A percentile compares a stretch with the other conserved stretches of the same genome.
Evolutionary conservation across 352 stramenopile species (phyloP).

Genomic region (Pythium dissotocum): DNA sequence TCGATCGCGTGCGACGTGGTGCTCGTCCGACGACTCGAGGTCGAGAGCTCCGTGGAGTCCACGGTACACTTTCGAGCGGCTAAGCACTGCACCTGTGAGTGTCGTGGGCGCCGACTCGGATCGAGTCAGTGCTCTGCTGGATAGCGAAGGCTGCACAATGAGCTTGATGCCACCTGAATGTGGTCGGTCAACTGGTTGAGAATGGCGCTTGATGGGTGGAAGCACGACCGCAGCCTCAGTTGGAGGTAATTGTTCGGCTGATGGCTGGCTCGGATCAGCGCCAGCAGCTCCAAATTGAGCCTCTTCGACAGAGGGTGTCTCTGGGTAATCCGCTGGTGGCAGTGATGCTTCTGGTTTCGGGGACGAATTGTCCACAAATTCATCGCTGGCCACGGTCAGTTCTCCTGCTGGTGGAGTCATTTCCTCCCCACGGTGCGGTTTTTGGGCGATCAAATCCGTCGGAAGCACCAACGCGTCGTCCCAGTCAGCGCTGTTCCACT

Average conservation of each 20-base stretch:
- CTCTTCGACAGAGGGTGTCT: not conserved
- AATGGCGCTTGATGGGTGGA: not conserved
- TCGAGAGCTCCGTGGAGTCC: slow-evolving; percentile 45
- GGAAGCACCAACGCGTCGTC: slow-evolving; percentile 4
- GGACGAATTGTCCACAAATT: too few relatives aligned
- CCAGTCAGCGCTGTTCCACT: slow-evolving; percentile 29
- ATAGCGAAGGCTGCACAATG: not conserved
- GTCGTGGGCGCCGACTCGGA: slow-evolving; percentile 54
- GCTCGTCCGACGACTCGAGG: slow-evolving; percentile 25
- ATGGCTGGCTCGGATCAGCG: not conserved
- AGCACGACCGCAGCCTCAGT: not conserved
- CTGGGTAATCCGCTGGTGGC: too few relatives aligned
- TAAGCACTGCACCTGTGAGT: slow-evolving; percentile 17
- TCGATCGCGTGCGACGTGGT: slow-evolving; percentile 41
- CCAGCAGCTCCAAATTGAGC: not conserved
- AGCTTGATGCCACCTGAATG: slow-evolving; percentile 4
- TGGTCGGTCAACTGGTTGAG: not conserved
- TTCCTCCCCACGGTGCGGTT: not conserved
- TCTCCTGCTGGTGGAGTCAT: not conserved
- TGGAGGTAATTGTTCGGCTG: not conserved
- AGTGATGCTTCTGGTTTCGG: too few relatives aligned
- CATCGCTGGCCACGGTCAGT: not conserved
- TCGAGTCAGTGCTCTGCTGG: slow-evolving; percentile 19
- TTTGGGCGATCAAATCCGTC: not conserved
- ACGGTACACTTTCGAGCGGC: slow-evolving; percentile 39